phyloP scores from a whole-genome alignment of 2,329 filamentous ascomycete species.

The Nothophaeocryptopus gaeumannii region DNA sequence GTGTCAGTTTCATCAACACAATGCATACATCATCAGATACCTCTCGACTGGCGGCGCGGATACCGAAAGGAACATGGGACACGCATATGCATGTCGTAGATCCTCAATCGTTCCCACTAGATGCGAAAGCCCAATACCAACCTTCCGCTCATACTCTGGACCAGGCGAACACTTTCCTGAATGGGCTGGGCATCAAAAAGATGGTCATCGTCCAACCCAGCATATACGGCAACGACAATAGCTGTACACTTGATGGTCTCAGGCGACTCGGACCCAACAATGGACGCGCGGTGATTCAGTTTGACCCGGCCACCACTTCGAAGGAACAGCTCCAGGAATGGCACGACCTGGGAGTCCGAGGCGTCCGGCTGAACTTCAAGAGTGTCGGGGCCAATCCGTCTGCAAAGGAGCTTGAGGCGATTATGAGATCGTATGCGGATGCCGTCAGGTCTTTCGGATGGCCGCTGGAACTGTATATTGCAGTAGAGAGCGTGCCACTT shows the following conservation, averaged over 20 bases:
- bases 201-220: slow-evolving; percentile 60
- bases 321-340: slow-evolving; percentile 47
- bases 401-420: slow-evolving; percentile 41
- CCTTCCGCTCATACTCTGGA: slow-evolving; percentile 51
- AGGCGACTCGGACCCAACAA: slow-evolving; percentile 47
- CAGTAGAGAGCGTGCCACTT: slow-evolving; percentile 49
- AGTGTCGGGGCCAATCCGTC: slow-evolving; percentile 47
- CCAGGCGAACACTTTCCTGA: slow-evolving; percentile 53
- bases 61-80: slow-evolving; percentile 55
- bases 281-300: slow-evolving; percentile 56
- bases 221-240: slow-evolving; percentile 61
- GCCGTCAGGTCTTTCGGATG: slow-evolving; percentile 52
- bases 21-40: not conserved
- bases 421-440: slow-evolving; percentile 50
- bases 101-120: slow-evolving; percentile 50
- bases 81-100: slow-evolving; percentile 64
- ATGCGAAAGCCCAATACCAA: slow-evolving; percentile 50
- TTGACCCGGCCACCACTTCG: slow-evolving; percentile 49
- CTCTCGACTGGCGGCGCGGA: slow-evolving; percentile 24
- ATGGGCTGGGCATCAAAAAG: slow-evolving; percentile 51
- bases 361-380: slow-evolving; percentile 59
- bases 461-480: slow-evolving; percentile 59
- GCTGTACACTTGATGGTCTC: slow-evolving; percentile 57
- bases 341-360: slow-evolving; percentile 58
- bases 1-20: not conserved